phyloP scores from a whole-genome alignment of 805 yeast genomes.

The Candida manassasensis region DNA sequence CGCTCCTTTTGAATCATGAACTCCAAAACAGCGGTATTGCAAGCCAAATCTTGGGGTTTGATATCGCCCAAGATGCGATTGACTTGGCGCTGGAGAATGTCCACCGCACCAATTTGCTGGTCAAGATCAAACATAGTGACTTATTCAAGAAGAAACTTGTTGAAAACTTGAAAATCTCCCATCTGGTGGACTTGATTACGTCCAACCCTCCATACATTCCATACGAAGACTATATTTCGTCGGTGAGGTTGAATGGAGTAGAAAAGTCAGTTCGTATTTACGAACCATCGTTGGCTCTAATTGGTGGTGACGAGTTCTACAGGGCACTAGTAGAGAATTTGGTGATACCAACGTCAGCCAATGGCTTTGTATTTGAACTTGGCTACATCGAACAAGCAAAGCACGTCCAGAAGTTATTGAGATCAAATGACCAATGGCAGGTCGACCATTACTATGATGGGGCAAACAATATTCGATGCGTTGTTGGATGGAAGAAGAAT shows the following conservation, averaged over 20 bases:
- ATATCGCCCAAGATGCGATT: conserved; percentile 52
- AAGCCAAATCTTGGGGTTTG: conserved; percentile 43
- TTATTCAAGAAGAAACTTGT: conserved; percentile 9
- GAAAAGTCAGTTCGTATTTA: conserved; percentile 61
- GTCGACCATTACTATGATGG: conserved; percentile 48
- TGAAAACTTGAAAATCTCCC: conserved; percentile 5
- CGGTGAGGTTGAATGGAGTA: conserved; percentile 35
- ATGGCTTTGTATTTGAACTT: conserved; percentile 71
- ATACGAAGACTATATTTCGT: conserved; percentile 32
- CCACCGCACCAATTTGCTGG: not conserved
- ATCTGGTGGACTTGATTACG: conserved; percentile 48
- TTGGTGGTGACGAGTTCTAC: conserved; percentile 75
- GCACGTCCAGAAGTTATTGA: conserved; percentile 24
- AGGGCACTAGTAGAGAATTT: conserved; percentile 46
- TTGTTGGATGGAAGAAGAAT: conserved; percentile 52
- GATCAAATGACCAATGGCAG: conserved; percentile 39
- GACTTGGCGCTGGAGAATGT: conserved; percentile 45
- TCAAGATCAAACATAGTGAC: conserved; percentile 13
- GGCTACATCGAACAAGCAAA: conserved; percentile 59
- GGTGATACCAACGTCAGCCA: conserved; percentile 36
- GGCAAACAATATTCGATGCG: conserved; percentile 51
- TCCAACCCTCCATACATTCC: conserved; percentile 95
- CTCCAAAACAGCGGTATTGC: conserved; percentile 9
- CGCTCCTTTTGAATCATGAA: conserved; percentile 42
- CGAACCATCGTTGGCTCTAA: conserved; percentile 78